Evolutionary conservation across 2,329 filamentous ascomycete species (phyloP).

Genomic region (Incumbomyces lentus): DNA sequence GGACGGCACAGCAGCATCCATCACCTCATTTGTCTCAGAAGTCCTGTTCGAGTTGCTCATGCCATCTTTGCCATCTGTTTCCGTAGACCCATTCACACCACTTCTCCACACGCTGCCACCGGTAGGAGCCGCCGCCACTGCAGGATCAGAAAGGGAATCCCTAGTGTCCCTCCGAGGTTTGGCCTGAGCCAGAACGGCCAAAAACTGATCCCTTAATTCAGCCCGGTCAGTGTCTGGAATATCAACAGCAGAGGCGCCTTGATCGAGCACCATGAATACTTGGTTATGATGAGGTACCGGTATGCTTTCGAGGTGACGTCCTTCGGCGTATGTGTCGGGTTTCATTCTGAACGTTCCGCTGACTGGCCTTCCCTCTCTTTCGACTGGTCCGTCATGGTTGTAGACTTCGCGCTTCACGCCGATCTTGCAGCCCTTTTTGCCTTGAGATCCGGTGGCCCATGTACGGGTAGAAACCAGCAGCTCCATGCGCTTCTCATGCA

Average conservation of each 20-base stretch:
- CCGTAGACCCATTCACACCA: too few species aligned
- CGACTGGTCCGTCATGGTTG: slow-evolving; percentile 14
- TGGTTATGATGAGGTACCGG: slow-evolving; percentile 14
- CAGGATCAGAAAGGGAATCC: too few species aligned
- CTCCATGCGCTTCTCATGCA: slow-evolving; percentile 12
- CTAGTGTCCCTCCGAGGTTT: too few species aligned
- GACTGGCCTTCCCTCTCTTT: slow-evolving; percentile 10
- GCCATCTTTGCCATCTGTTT: too few species aligned
- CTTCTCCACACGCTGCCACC: too few species aligned
- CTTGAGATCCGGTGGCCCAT: slow-evolving; percentile 19
- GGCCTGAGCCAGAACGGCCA: slow-evolving; percentile 7
- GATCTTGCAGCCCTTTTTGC: slow-evolving; percentile 16
- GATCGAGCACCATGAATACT: slow-evolving; percentile 19
- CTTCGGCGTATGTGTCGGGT: slow-evolving; percentile 14
- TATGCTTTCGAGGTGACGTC: slow-evolving; percentile 18
- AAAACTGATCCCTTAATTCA: slow-evolving; percentile 14
- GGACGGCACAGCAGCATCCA: too few species aligned
- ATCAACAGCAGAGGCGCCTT: slow-evolving; percentile 12
- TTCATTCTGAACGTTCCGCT: slow-evolving; percentile 16
- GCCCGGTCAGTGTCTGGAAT: slow-evolving; percentile 15
- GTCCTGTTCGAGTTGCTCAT: too few species aligned
- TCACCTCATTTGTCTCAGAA: too few species aligned
- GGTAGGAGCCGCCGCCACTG: too few species aligned
- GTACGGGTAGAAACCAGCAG: slow-evolving; percentile 18
- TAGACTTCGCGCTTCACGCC: slow-evolving; percentile 19